phyloP scores from a whole-genome alignment of 306 rosid species.

The Prunus mume region DNA sequence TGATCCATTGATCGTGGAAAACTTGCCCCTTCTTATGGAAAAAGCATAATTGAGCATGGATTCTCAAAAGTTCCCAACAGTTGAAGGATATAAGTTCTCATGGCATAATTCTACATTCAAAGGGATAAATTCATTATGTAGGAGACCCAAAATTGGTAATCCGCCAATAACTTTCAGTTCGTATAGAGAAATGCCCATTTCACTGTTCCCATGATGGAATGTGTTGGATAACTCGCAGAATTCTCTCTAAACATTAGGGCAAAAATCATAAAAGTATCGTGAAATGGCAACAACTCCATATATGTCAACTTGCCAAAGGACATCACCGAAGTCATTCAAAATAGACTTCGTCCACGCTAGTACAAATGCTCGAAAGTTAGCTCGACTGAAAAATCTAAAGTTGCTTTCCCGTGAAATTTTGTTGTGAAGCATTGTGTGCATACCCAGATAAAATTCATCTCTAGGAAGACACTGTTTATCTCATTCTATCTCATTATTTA shows the following conservation, averaged over 20 bases:
- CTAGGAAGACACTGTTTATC: too few species aligned
- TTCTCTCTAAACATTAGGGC: fast-evolving
- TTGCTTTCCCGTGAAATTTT: too few species aligned
- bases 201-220: not conserved
- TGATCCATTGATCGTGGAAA: not conserved
- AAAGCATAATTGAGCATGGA: not conserved
- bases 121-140: not conserved
- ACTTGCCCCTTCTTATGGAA: not conserved
- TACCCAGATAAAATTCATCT: too few species aligned
- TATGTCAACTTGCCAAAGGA: too few species aligned
- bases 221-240: not conserved
- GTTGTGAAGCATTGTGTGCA: too few species aligned
- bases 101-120: not conserved
- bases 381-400: too few species aligned
- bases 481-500: too few species aligned
- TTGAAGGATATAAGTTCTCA: not conserved
- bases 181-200: not conserved
- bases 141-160: not conserved
- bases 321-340: too few species aligned
- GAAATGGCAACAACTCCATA: not conserved
- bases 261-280: not conserved
- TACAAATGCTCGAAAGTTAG: too few species aligned
- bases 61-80: not conserved
- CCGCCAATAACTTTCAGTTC: not conserved
- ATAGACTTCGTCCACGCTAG: too few species aligned